Evolutionary conservation across 2,329 filamentous ascomycete species (phyloP), one percentile per base, ranked within the genome.

Genomic region (Botrytis deweyae): DNA sequence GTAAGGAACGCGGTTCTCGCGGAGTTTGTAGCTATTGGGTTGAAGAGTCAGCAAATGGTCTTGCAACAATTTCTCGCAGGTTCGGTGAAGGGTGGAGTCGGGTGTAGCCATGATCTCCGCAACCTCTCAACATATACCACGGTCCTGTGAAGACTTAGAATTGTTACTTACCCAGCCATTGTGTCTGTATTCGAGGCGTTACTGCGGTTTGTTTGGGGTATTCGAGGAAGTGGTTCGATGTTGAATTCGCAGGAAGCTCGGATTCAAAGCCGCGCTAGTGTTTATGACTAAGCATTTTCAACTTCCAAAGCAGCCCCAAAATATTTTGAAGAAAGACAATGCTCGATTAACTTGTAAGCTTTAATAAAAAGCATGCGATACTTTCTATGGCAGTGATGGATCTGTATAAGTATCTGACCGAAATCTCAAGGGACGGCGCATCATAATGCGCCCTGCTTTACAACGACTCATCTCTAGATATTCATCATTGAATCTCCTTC

Each of bases 1-100:
- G 82, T 92, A 80, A 73, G 92, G 91, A 80, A 95, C 92, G 81
- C 88, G 88, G 89, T 95, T 95, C 83, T 88, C 87, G 83, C 91
- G 90, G 88, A 93, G 86, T 85, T 94, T 78, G 82, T 91, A 81
- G 79, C 83, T 83, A 67, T 73, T 59, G 22, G 14, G n/a, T 71
- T 72, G 6, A 29, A 29, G 40, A 67, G 61, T 72, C 46, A 72
- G 70, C 46, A 59, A 59, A 66, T 72, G 36, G n/a, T 22, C n/a
- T 71, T 63, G 58, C 18, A 22, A 38, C 22, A 49, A 52, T 59
- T 46, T 44, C 70, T 58, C 38, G 38, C 22, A 18, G 12, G 29
- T 22, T 46, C 38, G 40, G 12, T 22, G 25, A 5, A 14, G 38
- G 46, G 22, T 38, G 20, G n/a, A 18, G 7, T 66, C 40, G 9